These are phyloP conservation scores for Mesotaenium endlicherianum DNA, from an alignment of 139 green algal genomes.

Conservation along the genomic window DNA sequence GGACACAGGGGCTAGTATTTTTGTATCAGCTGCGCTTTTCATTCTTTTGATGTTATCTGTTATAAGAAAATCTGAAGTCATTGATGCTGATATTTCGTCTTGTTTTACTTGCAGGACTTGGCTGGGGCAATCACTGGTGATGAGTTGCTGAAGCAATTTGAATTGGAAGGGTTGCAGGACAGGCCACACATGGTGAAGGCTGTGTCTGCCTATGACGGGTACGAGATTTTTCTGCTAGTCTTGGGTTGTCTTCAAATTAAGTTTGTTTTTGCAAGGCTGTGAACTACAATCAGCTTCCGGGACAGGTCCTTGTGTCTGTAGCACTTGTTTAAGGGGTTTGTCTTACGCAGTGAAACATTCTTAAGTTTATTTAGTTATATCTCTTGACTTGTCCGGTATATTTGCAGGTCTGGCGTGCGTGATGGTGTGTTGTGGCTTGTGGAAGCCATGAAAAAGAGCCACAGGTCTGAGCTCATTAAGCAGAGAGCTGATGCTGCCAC, in stretches of 20 bases:
- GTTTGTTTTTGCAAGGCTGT: no score
- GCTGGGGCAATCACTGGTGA: constrained; percentile 17
- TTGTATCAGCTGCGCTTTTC: not conserved
- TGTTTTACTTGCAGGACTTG: constrained; percentile 52
- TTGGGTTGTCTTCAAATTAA: no score
- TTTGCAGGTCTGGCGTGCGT: constrained; percentile 39
- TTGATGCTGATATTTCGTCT: not conserved
- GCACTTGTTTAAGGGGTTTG: no score
- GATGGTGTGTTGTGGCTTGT: constrained; percentile 85
- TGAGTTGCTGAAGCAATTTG: constrained; percentile 23
- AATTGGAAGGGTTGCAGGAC: constrained; percentile 27
- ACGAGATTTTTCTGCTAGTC: no score
- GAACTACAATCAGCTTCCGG: no score
- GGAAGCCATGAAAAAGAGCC: constrained; percentile 65
- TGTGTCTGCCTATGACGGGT: constrained; percentile 71
- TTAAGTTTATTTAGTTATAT: no score
- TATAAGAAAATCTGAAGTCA: not conserved
- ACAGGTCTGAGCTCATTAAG: constrained; percentile 49
- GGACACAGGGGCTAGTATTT: no score
- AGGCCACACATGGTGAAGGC: constrained; percentile 56
- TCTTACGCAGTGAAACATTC: no score
- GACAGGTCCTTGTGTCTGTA: no score
- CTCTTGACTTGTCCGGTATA: no score
- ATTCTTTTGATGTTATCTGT: not conserved
- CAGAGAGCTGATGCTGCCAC: constrained; percentile 31